Conservation (phyloP, 108 stramenopile species). For the Ochromonas danica region DNA sequence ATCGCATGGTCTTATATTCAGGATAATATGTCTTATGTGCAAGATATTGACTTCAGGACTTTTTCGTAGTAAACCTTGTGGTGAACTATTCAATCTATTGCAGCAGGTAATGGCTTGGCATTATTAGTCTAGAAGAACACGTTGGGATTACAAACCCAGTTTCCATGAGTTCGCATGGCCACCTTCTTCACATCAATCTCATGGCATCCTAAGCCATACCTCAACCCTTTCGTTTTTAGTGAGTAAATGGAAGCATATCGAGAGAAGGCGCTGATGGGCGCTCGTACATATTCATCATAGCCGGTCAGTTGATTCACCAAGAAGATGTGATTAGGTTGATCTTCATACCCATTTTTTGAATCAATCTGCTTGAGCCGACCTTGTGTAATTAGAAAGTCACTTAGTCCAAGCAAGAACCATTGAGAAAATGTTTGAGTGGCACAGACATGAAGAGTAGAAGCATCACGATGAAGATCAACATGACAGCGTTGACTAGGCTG, state of each 20-base stretch:
- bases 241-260: not conserved
- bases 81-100: too few relatives aligned
- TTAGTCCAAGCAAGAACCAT: not conserved
- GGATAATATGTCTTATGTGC: too few relatives aligned
- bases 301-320: not conserved
- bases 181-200: too few relatives aligned
- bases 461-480: not conserved
- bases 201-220: not conserved
- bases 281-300: too few relatives aligned
- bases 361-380: not conserved
- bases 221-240: not conserved
- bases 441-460: not conserved
- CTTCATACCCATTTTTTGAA: not conserved
- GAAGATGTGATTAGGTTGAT: too few relatives aligned
- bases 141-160: not conserved
- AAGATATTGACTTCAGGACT: too few relatives aligned
- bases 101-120: too few relatives aligned
- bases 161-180: not conserved
- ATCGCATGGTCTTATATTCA: too few relatives aligned
- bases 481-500: not conserved
- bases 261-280: not conserved
- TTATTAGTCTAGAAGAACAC: too few relatives aligned
- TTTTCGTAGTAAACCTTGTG: too few relatives aligned
- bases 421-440: not conserved
- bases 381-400: not conserved